Evolutionary conservation across 371 early-diverging fungal species (phyloP), one percentile per base, ranked within the genome.

Genomic region (Mucor plumbeus): DNA sequence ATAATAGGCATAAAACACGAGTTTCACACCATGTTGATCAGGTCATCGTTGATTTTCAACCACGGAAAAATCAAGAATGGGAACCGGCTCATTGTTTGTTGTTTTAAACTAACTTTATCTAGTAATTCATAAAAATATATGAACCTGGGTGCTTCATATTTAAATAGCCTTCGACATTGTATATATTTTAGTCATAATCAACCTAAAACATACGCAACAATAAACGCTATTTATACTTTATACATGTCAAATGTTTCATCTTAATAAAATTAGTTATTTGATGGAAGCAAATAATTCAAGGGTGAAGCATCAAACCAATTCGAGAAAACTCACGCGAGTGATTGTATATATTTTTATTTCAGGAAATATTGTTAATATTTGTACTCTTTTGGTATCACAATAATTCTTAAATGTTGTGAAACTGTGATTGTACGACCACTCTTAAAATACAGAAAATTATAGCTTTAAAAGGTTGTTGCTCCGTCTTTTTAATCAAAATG

Each of bases 381-480:
- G 1, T 26, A 26, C 26, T 3, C 26, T 26, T 26, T 26, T 26
- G 26, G 26, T 26, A 26, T 26, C 26, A 26, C 26, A 26, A 26
- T 26, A 26, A 26, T 3, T 26, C 1, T 31, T 14, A 31, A 21
- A 53, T 26, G 21, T 31, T 14, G 53, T 53, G 53, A 21, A 53
- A 53, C 53, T 53, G 19, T 19, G 7, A 19, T 19, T 47, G 47
- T 47, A 47, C n/a, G 10, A 47, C 47, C 47, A 9, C 9, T 19
- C 47, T 47, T 47, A 17, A 47, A 47, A 47, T 47, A 47, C 47
- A 47, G 47, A 47, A 47, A 47, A 47, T 19, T 19, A 8, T 47
- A 47, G 47, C 17, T 47, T 19, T 8, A 44, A 44, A 44, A 7
- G 17, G 44, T n/a, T 6, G 17, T 17, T 44, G 3, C 26, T 26